Percentiles rank a stretch among this genome's conserved stretches.
These are phyloP conservation scores for Obelidium mucronatum DNA, from an alignment of 192 early-diverging fungal species.

Conservation along the genomic window DNA sequence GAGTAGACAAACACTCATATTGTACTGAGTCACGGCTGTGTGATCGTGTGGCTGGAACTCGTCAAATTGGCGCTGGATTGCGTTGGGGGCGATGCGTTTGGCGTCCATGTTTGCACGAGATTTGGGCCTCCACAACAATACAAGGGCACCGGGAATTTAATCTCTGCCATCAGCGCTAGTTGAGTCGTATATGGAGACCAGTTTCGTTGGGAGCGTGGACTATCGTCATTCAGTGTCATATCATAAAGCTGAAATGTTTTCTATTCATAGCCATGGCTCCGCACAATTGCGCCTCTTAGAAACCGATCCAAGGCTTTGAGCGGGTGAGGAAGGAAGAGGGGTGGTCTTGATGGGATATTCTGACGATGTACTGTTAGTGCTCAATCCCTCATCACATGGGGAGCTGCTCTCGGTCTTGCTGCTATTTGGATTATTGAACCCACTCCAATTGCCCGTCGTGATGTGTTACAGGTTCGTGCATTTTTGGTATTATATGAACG, in stretches of 20 bases:
- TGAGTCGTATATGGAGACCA: too few relatives aligned
- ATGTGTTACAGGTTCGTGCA: conserved; percentile 45
- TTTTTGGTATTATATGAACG: conserved; percentile 5
- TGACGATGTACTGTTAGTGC: neutral
- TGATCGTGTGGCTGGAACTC: too few relatives aligned
- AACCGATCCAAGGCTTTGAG: conserved; percentile 32
- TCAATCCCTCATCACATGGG: conserved; percentile 45
- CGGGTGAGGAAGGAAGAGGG: neutral
- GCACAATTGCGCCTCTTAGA: conserved; percentile 29
- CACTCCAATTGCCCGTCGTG: conserved; percentile 48
- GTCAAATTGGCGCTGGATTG: neutral
- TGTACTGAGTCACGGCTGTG: too few relatives aligned
- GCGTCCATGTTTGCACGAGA: too few relatives aligned
- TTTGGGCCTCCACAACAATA: too few relatives aligned
- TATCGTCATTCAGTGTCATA: neutral
- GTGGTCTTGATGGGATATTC: neutral
- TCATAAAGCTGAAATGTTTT: neutral
- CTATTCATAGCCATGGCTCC: conserved; percentile 32
- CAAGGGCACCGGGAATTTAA: too few relatives aligned
- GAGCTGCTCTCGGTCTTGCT: conserved; percentile 43
- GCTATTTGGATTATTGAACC: conserved; percentile 53
- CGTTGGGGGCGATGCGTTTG: too few relatives aligned
- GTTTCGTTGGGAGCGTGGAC: too few relatives aligned
- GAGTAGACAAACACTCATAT: conserved; percentile 9
- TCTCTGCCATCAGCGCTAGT: too few relatives aligned